phyloP scores from a whole-genome alignment of 2,329 filamentous ascomycete genomes.

The Epichloe amarillans region DNA sequence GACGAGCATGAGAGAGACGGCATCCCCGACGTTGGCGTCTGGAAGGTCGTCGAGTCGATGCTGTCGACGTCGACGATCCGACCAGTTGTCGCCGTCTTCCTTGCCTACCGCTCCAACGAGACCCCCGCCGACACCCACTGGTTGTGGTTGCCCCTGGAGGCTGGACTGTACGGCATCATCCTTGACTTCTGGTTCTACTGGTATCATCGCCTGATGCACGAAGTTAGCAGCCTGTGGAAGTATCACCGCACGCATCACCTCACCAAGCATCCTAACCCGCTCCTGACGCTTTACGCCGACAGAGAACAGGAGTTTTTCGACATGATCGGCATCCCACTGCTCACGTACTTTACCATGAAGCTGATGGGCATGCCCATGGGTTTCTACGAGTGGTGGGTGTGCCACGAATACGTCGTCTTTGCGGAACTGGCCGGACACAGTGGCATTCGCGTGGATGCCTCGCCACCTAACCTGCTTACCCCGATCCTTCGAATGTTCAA shows the following conservation, averaged over 20 bases:
- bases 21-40: constrained; percentile 3
- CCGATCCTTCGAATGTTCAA: not conserved
- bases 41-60: not conserved
- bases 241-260: constrained; percentile 6
- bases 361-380: constrained; percentile 5
- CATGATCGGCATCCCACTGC: constrained; percentile 3
- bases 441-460: not conserved
- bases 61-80: constrained; percentile 2
- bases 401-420: constrained; percentile 6
- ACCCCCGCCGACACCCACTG: constrained; percentile 1
- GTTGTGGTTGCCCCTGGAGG: not conserved
- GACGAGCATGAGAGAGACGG: constrained; percentile 6
- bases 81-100: constrained; percentile 3
- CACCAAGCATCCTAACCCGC: constrained; percentile 5
- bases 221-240: constrained; percentile 3
- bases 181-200: constrained; percentile 7
- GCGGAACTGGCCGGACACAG: constrained; percentile 5
- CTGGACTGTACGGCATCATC: constrained; percentile 1
- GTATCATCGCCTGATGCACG: constrained; percentile 6
- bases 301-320: constrained; percentile 5
- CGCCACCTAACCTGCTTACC: constrained; percentile 3
- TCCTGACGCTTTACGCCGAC: constrained; percentile 4
- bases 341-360: constrained; percentile 6
- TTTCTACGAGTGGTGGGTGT: constrained; percentile 7
- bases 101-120: not conserved